Percentiles rank a stretch among this genome's conserved stretches.
phyloP scores from a whole-genome alignment of 2,329 filamentous ascomycete species.

The Aureobasidium sp. region DNA sequence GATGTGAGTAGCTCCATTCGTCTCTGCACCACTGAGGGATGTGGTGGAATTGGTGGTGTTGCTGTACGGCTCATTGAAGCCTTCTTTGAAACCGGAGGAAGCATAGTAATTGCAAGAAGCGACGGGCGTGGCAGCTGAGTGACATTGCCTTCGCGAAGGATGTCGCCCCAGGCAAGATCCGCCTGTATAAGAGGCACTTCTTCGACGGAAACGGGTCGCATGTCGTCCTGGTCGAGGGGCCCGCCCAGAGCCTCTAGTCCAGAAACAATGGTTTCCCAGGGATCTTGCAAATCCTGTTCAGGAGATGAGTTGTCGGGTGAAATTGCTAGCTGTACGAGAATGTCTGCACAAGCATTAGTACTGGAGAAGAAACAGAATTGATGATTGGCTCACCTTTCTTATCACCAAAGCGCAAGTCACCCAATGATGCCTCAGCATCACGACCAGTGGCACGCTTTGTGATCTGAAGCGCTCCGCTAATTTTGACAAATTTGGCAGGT shows the following conservation, averaged over 20 bases:
- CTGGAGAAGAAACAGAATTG: not conserved
- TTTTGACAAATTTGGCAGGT: constrained; percentile 97
- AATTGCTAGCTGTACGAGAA: constrained; percentile 90
- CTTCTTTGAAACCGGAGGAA: constrained; percentile 51
- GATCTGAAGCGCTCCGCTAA: constrained; percentile 90
- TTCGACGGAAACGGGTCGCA: constrained; percentile 76
- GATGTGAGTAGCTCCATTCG: constrained; percentile 97
- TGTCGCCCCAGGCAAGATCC: constrained; percentile 87
- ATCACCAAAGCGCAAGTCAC: constrained; percentile 89
- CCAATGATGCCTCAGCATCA: constrained; percentile 85
- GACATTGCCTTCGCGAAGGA: constrained; percentile 77
- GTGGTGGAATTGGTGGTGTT: constrained; percentile 82
- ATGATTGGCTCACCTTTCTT: constrained; percentile 56
- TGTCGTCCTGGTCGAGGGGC: constrained; percentile 75
- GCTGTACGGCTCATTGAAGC: constrained; percentile 24
- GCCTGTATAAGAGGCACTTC: constrained; percentile 93
- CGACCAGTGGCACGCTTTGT: constrained; percentile 92
- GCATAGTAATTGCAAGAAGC: constrained; percentile 89
- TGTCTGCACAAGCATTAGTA: constrained; percentile 23
- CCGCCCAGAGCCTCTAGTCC: constrained; percentile 89
- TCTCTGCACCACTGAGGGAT: constrained; percentile 88
- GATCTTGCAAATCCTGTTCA: constrained; percentile 82
- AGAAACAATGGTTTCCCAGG: constrained; percentile 96
- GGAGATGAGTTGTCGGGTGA: constrained; percentile 73
- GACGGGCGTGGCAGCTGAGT: constrained; percentile 84